Evolutionary conservation across 192 early-diverging fungal genomes (phyloP), one percentile per base, ranked within the genome.

Genomic region (Cladochytrium replicatum): DNA sequence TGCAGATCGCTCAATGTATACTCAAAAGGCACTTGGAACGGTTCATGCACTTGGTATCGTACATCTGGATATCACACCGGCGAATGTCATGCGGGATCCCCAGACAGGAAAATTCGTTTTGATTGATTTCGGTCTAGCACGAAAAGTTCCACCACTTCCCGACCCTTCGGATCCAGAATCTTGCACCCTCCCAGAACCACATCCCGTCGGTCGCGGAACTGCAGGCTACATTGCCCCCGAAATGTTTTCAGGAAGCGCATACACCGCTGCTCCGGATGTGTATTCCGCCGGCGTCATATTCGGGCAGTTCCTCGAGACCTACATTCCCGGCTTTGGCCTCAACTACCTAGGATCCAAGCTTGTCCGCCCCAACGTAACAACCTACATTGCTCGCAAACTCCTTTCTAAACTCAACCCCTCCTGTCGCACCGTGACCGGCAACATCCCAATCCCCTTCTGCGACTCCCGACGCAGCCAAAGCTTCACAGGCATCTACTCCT

Each of bases 91-190:
- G 78, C n/a, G n/a, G n/a, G n/a, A n/a, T n/a, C n/a, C n/a, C 29
- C 37, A 45, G 11, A 8, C 46, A 8, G 23, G 19, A 6, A 54
- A 69, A 43, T 52, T 85, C 9, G 69, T 79, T 47, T 63, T 87
- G 39, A 87, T 87, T 22, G 85, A 87, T 55, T 85, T 83, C 66
- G 85, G 85, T 4, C 66, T 87, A 15, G 80, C 85, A 3, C 75
- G 79, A 22, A 56, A 68, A 28, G 55, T 52, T 32, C 23, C 43
- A 15, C 4, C 23, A 9, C 11, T 19, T 46, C 11, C 24, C 23
- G 11, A 4, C 32, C 17, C 29, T 30, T 13, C 23, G 2, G 8
- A 38, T 11, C 24, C 46, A 48, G 38, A 48, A n/a, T 17, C 43
- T 9, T n/a, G 43, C 11, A 44, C 11, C 11, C 9, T 44, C 2